Conservation (phyloP, 1,284 basidiomycete species). For the Fistulinella staudtii region DNA sequence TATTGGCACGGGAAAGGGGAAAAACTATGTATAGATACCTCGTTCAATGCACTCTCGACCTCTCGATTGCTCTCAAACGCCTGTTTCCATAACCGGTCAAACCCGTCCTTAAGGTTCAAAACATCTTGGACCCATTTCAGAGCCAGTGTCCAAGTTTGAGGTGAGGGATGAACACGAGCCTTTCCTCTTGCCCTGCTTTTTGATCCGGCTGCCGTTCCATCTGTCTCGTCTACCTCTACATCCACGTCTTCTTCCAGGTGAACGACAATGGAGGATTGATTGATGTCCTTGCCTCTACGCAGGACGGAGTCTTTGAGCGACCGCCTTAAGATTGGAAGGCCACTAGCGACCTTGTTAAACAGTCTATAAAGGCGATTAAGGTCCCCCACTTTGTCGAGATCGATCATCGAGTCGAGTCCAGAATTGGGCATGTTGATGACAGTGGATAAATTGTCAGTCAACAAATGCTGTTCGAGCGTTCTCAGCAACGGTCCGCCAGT, state of each 20-base stretch:
- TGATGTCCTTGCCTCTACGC: slow-evolving; percentile 79
- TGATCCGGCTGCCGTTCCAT: slow-evolving; percentile 38
- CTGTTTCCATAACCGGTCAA: slow-evolving; percentile 71
- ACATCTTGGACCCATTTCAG: slow-evolving; percentile 95
- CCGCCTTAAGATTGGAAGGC: slow-evolving; percentile 62
- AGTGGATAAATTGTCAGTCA: slow-evolving; percentile 72
- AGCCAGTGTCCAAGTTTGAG: slow-evolving; percentile 56
- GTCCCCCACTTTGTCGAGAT: slow-evolving; percentile 75
- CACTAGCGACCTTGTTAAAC: slow-evolving; percentile 68
- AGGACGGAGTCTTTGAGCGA: slow-evolving; percentile 76
- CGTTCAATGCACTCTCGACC: slow-evolving; percentile 82
- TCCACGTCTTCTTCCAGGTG: slow-evolving; percentile 40
- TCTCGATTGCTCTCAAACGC: slow-evolving; percentile 76
- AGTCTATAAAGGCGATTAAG: slow-evolving; percentile 80
- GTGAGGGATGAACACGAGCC: slow-evolving; percentile 39
- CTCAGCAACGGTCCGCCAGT: slow-evolving; percentile 69
- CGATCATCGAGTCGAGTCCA: slow-evolving; percentile 87
- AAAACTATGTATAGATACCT: slow-evolving; percentile 47
- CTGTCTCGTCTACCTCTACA: slow-evolving; percentile 36
- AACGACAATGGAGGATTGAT: slow-evolving; percentile 45
- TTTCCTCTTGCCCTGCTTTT: slow-evolving; percentile 67
- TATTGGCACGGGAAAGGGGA: neutral
- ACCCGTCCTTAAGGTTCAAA: slow-evolving; percentile 87
- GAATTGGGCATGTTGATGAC: slow-evolving; percentile 83
- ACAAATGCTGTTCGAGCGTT: slow-evolving; percentile 76